Percentiles rank a stretch among this genome's conserved stretches.
These are phyloP conservation scores for Ceraceosorus guamensis DNA, from an alignment of 1,284 basidiomycete species.

Conservation along the genomic window DNA sequence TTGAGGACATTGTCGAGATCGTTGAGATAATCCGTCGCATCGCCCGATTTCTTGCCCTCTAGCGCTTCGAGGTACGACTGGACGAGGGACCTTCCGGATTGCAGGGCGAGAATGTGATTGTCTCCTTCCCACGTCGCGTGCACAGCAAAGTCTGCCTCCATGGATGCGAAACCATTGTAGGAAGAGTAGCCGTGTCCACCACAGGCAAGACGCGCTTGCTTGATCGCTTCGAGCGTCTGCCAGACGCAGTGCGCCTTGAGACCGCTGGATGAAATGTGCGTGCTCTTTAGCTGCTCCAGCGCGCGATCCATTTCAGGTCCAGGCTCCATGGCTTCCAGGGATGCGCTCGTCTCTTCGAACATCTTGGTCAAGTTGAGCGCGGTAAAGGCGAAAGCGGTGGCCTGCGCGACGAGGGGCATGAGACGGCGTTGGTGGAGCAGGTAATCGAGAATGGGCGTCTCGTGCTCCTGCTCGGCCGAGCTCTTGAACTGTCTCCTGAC, in stretches of 20 bases:
- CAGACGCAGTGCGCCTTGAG: conserved; percentile 60
- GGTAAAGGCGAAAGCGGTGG: conserved; percentile 57
- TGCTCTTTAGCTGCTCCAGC: conserved; percentile 56
- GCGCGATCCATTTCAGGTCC: conserved; percentile 42
- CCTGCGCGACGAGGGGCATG: conserved; percentile 56
- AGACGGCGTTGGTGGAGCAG: conserved; percentile 59
- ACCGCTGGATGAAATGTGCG: conserved; percentile 57
- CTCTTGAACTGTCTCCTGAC: conserved; percentile 56
- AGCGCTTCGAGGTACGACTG: conserved; percentile 52
- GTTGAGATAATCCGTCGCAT: conserved; percentile 53
- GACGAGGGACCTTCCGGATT: conserved; percentile 55
- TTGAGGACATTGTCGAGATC: conserved; percentile 48
- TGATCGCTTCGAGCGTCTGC: conserved; percentile 56
- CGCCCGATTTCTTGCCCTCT: conserved; percentile 51
- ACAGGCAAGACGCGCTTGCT: conserved; percentile 55
- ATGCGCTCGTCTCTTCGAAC: conserved; percentile 51
- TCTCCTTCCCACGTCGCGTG: conserved; percentile 56
- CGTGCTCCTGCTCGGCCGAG: conserved; percentile 41
- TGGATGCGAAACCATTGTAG: conserved; percentile 55
- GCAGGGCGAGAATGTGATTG: conserved; percentile 55
- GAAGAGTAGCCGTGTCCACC: conserved; percentile 58
- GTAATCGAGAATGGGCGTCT: conserved; percentile 58
- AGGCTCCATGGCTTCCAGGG: conserved; percentile 55
- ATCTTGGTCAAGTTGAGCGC: conserved; percentile 50
- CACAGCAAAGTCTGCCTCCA: conserved; percentile 54